Evolutionary conservation across 495 filamentous ascomycete species (phyloP), one percentile per base, ranked within the genome.

Genomic region (Penicillium parvum): DNA sequence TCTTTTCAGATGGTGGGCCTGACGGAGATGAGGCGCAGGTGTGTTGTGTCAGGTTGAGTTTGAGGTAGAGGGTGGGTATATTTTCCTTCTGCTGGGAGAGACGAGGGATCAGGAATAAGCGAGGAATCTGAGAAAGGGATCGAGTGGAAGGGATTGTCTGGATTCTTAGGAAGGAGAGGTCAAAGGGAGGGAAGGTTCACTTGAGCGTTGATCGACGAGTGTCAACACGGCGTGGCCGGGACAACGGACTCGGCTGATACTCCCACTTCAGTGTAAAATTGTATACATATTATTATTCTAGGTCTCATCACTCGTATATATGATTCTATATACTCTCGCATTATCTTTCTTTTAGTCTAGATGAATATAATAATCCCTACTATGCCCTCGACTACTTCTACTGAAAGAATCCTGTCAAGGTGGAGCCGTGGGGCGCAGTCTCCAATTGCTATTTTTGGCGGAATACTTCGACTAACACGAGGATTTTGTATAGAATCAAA

Each of bases 181-280:
- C n/a, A 21, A 30, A 27, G 16, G 11, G 9, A 5, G 21, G 27
- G 34, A 40, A 44, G 14, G 40, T 15, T 48, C 15, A 22, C 18
- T 17, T 37, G 7, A n/a, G 27, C 8, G 33, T 19, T 22, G 40
- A n/a, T n/a, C n/a, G n/a, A n/a, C 40, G 21, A 32, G 25, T 36
- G 45, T 55, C 49, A 55, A 55, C 49, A 52, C 25, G 27, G 39
- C 29, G 47, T 55, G 52, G 52, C 43, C 48, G 38, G 43, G 52
- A 51, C 52, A 55, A 55, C 52, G 43, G 43, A 25, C 33, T 9
- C 14, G 20, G n/a, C n/a, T n/a, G n/a, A n/a, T n/a, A n/a, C n/a
- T n/a, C n/a, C n/a, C n/a, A n/a, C n/a, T n/a, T n/a, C n/a, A n/a
- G n/a, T n/a, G n/a, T n/a, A n/a, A n/a, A n/a, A n/a, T n/a, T n/a